A percentile compares a stretch with the other conserved stretches of the same genome.
These are phyloP conservation scores for Asclepias syriaca DNA, from an alignment of 257 asterid genomes.

Conservation along the genomic window DNA sequence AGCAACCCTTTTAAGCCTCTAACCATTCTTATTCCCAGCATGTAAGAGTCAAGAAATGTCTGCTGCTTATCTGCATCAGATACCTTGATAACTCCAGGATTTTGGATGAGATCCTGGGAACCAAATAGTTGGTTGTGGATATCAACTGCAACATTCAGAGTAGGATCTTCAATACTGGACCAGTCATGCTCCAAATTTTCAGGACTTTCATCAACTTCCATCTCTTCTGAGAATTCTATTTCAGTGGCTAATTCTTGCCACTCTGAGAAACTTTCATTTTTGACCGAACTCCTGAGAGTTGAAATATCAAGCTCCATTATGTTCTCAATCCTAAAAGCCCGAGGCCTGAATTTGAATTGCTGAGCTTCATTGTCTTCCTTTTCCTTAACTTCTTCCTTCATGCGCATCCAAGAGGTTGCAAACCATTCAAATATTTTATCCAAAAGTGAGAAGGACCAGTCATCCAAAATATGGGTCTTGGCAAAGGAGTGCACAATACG, in stretches of 20 bases:
- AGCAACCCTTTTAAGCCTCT: constrained; percentile 51
- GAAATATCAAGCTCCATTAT: constrained; percentile 72
- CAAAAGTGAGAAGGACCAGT: constrained; percentile 51
- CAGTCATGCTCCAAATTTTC: constrained; percentile 56
- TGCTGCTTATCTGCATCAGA: constrained; percentile 55
- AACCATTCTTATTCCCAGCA: constrained; percentile 54
- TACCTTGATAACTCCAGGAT: constrained; percentile 50
- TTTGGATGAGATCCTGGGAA: constrained; percentile 55
- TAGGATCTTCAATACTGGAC: constrained; percentile 47
- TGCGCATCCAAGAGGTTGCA: constrained; percentile 59
- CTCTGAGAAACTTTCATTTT: constrained; percentile 55
- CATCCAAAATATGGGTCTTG: constrained; percentile 54
- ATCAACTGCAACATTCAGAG: constrained; percentile 54
- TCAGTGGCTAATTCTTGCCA: constrained; percentile 73
- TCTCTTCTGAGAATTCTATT: constrained; percentile 52
- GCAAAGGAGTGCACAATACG: constrained; percentile 52
- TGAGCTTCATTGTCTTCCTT: constrained; percentile 44
- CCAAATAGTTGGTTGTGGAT: constrained; percentile 80
- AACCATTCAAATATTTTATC: constrained; percentile 58
- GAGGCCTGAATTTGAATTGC: constrained; percentile 70
- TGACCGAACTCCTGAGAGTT: constrained; percentile 41
- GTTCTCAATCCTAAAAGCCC: constrained; percentile 65
- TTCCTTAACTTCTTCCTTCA: constrained; percentile 47
- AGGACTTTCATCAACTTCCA: constrained; percentile 31
- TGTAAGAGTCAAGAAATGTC: constrained; percentile 59